Percentiles rank a stretch among this genome's conserved stretches.
These are phyloP conservation scores for Boletus reticulatus DNA, from an alignment of 768 basidiomycete species.

Conservation along the genomic window DNA sequence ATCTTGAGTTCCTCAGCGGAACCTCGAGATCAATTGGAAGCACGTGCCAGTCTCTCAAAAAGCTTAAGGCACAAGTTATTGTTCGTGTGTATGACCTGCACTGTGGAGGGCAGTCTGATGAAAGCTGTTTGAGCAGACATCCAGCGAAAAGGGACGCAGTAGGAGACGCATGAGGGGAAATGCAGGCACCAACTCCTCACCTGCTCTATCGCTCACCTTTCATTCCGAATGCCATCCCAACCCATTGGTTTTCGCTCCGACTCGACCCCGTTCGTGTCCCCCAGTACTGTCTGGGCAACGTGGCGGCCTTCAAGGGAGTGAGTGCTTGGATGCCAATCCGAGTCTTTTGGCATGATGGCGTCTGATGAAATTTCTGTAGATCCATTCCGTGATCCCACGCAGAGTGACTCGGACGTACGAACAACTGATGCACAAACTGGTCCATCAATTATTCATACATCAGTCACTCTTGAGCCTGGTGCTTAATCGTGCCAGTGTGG, in stretches of 20 bases:
- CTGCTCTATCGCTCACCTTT: no score
- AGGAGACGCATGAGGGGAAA: fast-evolving
- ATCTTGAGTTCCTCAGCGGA: neutral
- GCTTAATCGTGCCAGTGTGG: neutral
- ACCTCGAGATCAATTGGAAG: neutral
- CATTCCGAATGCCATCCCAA: neutral
- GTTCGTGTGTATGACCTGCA: neutral
- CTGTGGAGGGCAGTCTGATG: no score
- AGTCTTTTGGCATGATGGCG: no score
- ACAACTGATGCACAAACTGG: neutral
- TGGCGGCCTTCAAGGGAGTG: neutral
- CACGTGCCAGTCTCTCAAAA: neutral
- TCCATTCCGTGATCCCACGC: neutral
- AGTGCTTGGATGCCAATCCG: neutral
- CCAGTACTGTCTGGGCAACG: neutral
- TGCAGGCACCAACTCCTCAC: no score
- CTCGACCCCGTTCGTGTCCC: no score
- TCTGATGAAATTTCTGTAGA: neutral
- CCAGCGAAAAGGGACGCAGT: no score
- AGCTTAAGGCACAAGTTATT: neutral
- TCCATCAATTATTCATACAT: neutral
- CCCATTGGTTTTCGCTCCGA: no score
- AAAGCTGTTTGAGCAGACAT: no score
- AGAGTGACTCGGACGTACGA: constrained; percentile 13
- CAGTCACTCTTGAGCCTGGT: neutral